Base-by-base conservation (phyloP, 2,329 filamentous ascomycete genomes). In the Pseudogymnoascus sp. region DNA sequence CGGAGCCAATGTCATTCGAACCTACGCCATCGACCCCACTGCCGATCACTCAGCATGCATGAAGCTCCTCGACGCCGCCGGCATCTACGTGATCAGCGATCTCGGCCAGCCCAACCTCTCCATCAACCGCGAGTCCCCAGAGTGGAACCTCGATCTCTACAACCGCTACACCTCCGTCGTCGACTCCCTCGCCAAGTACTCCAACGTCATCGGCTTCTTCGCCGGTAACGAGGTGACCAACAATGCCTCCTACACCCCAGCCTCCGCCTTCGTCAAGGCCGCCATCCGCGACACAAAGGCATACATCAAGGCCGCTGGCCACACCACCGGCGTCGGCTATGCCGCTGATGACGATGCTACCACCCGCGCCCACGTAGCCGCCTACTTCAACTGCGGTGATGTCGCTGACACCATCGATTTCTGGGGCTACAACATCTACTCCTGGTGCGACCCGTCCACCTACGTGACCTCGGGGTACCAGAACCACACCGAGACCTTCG, bases 351-450 rank as follows among this genome's bases (percentile, higher is more conserved):
- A 98, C 71, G 92, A 96, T 77, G 83, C 86, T 41, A 83, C 86
- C 10, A 93, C 96, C 72, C 90, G 93, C 76, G 82, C 83, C 68
- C 81, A 92, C 73, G 86, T 97, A 73, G 90, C 91, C 70, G 81
- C 90, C 75, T 99, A 96, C 84, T 96, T 98, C 81, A 92, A 96
- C 82, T 99, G 93, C 75, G 90, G 92, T 65, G 77, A 85, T 65
- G 74, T 80, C 45, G 79, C 81, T 10, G 77, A 78, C 74, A 77
- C 88, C 68, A 96, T 98, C 69, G 95, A 98, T 78, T 97, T 95
- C 83, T 98, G 92, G 90, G 95, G 95, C 65, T 98, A 98, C 89
- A 99, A 98, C 83, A 96, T 98, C 80, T 98, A 98, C 84, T 95
- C 92, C 63, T 99, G 93, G 93, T 99, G 93, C 76, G 93, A 93